Conservation (phyloP, 1,284 basidiomycete genomes). For the Melampsora americana region DNA sequence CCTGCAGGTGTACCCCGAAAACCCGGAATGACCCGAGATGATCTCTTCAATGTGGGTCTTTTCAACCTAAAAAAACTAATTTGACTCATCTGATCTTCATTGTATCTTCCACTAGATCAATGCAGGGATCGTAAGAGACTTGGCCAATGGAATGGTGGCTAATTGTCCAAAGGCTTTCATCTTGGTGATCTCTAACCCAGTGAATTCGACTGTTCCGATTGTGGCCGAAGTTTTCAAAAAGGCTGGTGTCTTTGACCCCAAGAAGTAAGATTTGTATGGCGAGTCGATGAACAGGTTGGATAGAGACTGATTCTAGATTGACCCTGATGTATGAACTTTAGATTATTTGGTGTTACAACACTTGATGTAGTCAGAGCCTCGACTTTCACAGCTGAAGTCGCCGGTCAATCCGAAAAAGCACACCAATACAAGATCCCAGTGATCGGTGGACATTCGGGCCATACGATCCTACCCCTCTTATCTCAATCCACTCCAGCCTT, state of each 20-base stretch:
- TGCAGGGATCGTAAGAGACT: constrained; percentile 92
- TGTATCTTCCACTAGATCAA: constrained; percentile 64
- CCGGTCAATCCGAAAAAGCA: constrained; percentile 65
- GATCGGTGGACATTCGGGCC: constrained; percentile 91
- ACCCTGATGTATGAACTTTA: constrained; percentile 43
- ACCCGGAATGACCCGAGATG: constrained; percentile 83
- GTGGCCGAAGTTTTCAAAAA: constrained; percentile 89
- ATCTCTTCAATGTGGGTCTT: constrained; percentile 85
- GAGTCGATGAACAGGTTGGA: constrained; percentile 7
- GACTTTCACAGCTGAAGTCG: constrained; percentile 78
- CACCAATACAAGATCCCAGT: constrained; percentile 73
- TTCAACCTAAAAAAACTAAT: neutral
- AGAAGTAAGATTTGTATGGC: constrained; percentile 61
- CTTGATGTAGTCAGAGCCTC: constrained; percentile 94
- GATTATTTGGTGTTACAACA: constrained; percentile 79
- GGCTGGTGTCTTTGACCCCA: constrained; percentile 88
- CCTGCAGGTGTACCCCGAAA: constrained; percentile 72
- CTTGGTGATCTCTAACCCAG: constrained; percentile 89
- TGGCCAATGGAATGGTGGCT: constrained; percentile 81
- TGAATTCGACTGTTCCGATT: constrained; percentile 87
- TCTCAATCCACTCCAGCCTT: constrained; percentile 64
- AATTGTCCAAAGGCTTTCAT: constrained; percentile 85
- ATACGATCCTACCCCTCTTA: constrained; percentile 91
- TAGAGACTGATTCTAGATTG: neutral
- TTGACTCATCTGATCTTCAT: neutral